Evolutionary conservation across 768 basidiomycete species (phyloP), one percentile per base, ranked within the genome.

Genomic region (Panellus pusillus): DNA sequence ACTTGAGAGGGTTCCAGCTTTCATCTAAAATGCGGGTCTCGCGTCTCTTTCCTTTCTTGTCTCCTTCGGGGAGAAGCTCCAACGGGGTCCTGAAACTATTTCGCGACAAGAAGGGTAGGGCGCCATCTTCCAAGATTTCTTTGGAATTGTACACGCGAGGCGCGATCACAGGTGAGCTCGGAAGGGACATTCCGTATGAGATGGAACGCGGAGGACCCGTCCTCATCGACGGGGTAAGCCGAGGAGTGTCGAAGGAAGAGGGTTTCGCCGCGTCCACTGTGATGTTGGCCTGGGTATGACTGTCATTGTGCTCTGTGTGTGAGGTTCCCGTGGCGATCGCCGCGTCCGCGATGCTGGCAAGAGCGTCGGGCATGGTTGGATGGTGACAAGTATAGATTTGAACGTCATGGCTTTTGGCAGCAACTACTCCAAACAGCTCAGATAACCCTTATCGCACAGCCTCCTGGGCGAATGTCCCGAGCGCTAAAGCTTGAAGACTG

Each of bases 131-230:
- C 20, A 6, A 15, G 14, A 53, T 36, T 13, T 50, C 55, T 20
- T 40, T 71, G 61, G 41, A 58, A 20, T 62, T 67, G 47, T 62
- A 63, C 35, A 65, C 65, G 24, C 63, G 54, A 9, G 62, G 64
- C 2, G 69, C 57, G 40, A 62, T 52, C 39, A 63, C 63, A 24
- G 76, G 70, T 1, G 83, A 78, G 17, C 66, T 69, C 1, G 82
- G 73, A 29, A 78, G 69, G 8, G 82, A 76, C 61, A 85, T 84
- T 27, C 79, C 78, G 64, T 81, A 86, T 3, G 86, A 87, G 24
- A 89, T 72, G 0, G 88, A 87, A 37, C 88, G 78, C 4, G 88
- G 89, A 29, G 87, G 86, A 12, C 88, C 89, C 4, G 87, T 89
- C 47, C 88, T 75, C 44, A 73, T 72, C 6, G 86, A 80, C 20